Evolutionary conservation across 306 rosid species (phyloP), one percentile per base, ranked within the genome.

Genomic region (Lathyrus aphaca): DNA sequence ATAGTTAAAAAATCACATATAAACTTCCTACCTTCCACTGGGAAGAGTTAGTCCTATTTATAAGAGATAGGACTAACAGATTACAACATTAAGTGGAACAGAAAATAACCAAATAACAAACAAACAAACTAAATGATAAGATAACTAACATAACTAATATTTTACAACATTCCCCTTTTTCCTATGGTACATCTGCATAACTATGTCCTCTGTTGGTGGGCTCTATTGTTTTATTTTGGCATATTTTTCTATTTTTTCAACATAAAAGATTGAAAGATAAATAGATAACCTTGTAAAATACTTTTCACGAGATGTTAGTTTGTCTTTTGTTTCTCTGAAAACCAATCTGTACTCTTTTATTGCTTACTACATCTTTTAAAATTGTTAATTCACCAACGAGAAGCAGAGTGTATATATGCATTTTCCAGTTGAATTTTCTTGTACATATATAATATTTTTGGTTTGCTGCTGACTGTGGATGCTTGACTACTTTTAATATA

Each of bases 401-500:
- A 39, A 42, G 17, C 63, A 23, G 53, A 61, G 27, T 23, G 3
- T 56, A 44, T 59, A 55, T 40, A 65, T 69, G 68, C 51, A 51
- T 64, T 64, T 63, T 82, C 51, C 56, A 49, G 39, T 51, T 44
- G 35, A 11, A 5, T 44, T 16, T 29, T 42, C 55, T 44, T 23
- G 32, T 48, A 64, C 32, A 40, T 64, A 32, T 56, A 8, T 50
- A 53, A 30, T 27, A 21, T 60, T 4, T 5, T 32, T 64, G 59
- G 61, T 42, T 54, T 50, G 62, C 68, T 38, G 63, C 68, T 38
- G 63, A 54, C 21, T 43, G 15, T 64, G 48, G 43, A 73, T 53
- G 73, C 62, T 54, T 79, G 50, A 7, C n/a, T 53, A 14, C 71
- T 10, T 72, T 50, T 35, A 50, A 25, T 74, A 51, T 68, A 29